phyloP scores from a whole-genome alignment of 805 yeast species.

The Schizosaccharomyces lindneri region DNA sequence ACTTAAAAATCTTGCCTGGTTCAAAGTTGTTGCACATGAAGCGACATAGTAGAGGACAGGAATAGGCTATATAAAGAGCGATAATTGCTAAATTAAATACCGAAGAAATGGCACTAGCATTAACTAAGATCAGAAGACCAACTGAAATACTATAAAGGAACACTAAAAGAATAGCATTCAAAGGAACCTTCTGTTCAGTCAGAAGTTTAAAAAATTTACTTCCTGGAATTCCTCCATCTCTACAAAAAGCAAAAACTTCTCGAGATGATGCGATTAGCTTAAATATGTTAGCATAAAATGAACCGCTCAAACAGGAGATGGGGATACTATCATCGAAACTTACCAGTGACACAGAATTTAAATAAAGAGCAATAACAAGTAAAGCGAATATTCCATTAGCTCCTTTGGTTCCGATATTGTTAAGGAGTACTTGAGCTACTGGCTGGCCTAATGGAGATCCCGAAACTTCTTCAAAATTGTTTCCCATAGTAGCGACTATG shows the following conservation, averaged over 20 bases:
- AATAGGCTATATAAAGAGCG: conserved; percentile 40
- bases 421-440: conserved; percentile 9
- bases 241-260: conserved; percentile 39
- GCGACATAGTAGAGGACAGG: conserved; percentile 34
- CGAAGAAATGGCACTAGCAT: conserved; percentile 41
- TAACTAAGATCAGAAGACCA: conserved; percentile 34
- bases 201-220: background rate
- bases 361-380: conserved; percentile 7
- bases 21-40: conserved; percentile 27
- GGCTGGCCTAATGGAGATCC: conserved; percentile 10
- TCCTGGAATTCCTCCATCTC: conserved; percentile 40
- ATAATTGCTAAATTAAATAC: conserved; percentile 52
- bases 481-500: conserved; percentile 12
- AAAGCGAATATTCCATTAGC: conserved; percentile 6
- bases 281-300: too few species aligned
- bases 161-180: background rate
- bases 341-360: conserved; percentile 6
- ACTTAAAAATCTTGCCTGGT: conserved; percentile 10
- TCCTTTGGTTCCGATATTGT: conserved; percentile 9
- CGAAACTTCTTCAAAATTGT: conserved; percentile 10
- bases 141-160: conserved; percentile 9
- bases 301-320: too few species aligned
- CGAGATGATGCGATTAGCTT: conserved; percentile 23
- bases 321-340: too few species aligned
- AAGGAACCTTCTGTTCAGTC: background rate